Evolutionary conservation across 371 early-diverging fungal species (phyloP), one percentile per base, ranked within the genome.

Genomic region (Choanephora cucurbitarum): DNA sequence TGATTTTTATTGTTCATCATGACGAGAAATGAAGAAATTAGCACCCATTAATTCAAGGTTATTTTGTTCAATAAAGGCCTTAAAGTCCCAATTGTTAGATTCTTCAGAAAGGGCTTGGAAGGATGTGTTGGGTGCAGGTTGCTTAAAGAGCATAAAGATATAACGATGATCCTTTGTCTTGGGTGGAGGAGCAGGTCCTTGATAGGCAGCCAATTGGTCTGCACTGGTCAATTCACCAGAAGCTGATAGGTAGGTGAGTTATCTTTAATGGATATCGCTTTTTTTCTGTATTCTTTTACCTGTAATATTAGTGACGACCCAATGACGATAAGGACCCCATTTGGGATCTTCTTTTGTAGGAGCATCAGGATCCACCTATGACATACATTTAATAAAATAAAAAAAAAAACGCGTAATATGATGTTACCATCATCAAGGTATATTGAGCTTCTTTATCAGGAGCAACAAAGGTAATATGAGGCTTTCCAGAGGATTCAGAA

Each of bases 311-410:
- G 71, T 66, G 23, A 77, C 66, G 8, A 85, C 65, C 87, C 87
- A 88, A 54, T 88, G 88, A 33, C 88, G 80, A 64, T 73, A 86
- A 33, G 85, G 81, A 9, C 81, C 73, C 45, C 57, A 67, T 19
- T 64, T 74, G 28, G 79, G 86, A 44, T 85, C 66, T 0, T 62
- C 64, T 28, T 79, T 76, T 28, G 75, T 70, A 13, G 88, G 88
- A 17, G 86, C 88, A 73, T 88, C 88, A 9, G 86, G 87, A 63
- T 88, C 87, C 8, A 75, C 64, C 84, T 81, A 55, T 1, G 43
- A 23, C 33, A 39, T 18, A 49, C 2, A 39, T 41, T 18, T 0
- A 23, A 39, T 3, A 18, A n/a, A 1, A 23, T 5, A 33, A 22
- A 15, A 5, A 8, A 19, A 28, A 28, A 28, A 3, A 28, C 28